Evolutionary conservation across 2,329 filamentous ascomycete species (phyloP).

Genomic region (Scytalidium sp.): DNA sequence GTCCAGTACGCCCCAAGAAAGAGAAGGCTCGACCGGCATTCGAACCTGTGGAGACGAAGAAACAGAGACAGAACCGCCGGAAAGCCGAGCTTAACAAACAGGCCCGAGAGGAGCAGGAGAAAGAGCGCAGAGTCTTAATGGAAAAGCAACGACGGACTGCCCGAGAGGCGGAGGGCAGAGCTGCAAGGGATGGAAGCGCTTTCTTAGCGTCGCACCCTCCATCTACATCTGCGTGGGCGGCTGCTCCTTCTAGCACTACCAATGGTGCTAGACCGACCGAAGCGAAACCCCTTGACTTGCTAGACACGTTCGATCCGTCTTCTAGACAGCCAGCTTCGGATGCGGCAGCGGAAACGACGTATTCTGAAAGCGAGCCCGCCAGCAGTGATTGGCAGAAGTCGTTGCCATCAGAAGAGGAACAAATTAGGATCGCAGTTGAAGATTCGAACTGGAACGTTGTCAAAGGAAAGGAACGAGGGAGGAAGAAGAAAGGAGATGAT

Average conservation of each 20-base stretch:
- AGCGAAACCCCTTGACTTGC: constrained; percentile 41
- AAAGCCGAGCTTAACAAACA: constrained; percentile 81
- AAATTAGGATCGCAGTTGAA: constrained; percentile 53
- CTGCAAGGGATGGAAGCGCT: constrained; percentile 74
- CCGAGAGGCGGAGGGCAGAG: constrained; percentile 76
- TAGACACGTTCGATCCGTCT: constrained; percentile 54
- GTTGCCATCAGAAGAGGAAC: constrained; percentile 59
- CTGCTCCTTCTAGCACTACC: constrained; percentile 27
- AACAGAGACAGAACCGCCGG: constrained; percentile 88
- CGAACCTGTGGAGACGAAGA: constrained; percentile 80
- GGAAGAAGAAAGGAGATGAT: constrained; percentile 27
- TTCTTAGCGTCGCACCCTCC: constrained; percentile 46
- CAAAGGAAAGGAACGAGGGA: constrained; percentile 41
- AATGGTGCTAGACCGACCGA: constrained; percentile 19
- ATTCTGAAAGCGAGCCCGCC: constrained; percentile 16
- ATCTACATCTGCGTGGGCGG: constrained; percentile 42
- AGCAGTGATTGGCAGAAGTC: constrained; percentile 15
- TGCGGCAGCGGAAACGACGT: constrained; percentile 9
- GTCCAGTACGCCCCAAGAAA: constrained; percentile 56
- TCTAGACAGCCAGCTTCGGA: constrained; percentile 26
- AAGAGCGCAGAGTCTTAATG: constrained; percentile 69
- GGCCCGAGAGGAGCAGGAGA: constrained; percentile 73
- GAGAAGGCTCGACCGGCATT: constrained; percentile 53
- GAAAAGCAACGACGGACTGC: constrained; percentile 83
- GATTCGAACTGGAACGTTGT: constrained; percentile 57